phyloP scores from a whole-genome alignment of 768 basidiomycete species.

The Amanita pallidorosea region DNA sequence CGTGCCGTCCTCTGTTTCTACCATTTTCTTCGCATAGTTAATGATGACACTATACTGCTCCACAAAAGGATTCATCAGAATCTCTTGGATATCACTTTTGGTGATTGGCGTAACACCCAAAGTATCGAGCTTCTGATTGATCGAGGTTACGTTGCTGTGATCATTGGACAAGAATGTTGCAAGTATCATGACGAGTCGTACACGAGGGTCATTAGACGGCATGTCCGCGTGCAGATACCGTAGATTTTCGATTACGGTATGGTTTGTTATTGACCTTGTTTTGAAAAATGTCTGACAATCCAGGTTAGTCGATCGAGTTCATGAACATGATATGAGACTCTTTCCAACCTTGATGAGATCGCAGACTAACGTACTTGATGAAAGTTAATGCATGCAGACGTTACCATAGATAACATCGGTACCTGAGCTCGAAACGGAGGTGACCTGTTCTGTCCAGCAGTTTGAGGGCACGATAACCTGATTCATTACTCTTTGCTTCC shows the following conservation, averaged over 20 bases:
- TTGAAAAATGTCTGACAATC: slow-evolving; percentile 52
- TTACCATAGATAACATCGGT: slow-evolving; percentile 14
- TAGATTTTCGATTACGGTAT: slow-evolving; percentile 38
- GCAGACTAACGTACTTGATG: slow-evolving; percentile 38
- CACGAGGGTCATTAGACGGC: slow-evolving; percentile 45
- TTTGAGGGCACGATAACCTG: slow-evolving; percentile 61
- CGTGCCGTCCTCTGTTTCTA: slow-evolving; percentile 20
- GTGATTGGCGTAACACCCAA: slow-evolving; percentile 47
- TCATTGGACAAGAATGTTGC: slow-evolving; percentile 43
- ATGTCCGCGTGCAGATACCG: slow-evolving; percentile 59
- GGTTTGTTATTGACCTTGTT: slow-evolving; percentile 52
- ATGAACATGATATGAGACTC: neutral
- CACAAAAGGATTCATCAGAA: slow-evolving; percentile 62
- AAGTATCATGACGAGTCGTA: slow-evolving; percentile 66
- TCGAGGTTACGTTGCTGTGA: slow-evolving; percentile 19
- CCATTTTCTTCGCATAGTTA: slow-evolving; percentile 33
- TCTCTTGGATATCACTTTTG: slow-evolving; percentile 44
- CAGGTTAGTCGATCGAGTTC: slow-evolving; percentile 1
- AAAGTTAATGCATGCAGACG: slow-evolving; percentile 9
- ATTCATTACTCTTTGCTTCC: slow-evolving; percentile 65
- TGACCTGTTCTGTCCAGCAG: slow-evolving; percentile 51
- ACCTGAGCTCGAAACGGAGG: slow-evolving; percentile 62
- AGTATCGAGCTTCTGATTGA: slow-evolving; percentile 42
- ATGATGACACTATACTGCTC: slow-evolving; percentile 43
- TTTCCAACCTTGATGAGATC: slow-evolving; percentile 53